These are phyloP conservation scores for Capronia coronata DNA, from an alignment of 2,329 filamentous ascomycete genomes.

Conservation along the genomic window DNA sequence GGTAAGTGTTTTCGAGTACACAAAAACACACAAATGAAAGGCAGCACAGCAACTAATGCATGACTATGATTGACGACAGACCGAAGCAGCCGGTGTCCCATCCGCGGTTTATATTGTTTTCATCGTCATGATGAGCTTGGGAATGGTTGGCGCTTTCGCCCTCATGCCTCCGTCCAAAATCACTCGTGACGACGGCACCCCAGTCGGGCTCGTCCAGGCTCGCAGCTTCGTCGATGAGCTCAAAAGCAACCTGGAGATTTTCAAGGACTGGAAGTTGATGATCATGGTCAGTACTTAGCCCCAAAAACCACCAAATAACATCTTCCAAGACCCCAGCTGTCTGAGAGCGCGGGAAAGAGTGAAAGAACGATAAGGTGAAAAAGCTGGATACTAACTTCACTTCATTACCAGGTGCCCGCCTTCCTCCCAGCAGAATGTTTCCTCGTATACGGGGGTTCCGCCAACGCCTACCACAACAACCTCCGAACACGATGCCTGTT, in stretches of 20 bases:
- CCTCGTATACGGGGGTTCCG: slow-evolving; percentile 34
- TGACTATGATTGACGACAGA: too few species aligned
- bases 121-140: slow-evolving; percentile 9
- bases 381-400: too few species aligned
- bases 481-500: slow-evolving; percentile 30
- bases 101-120: slow-evolving; percentile 9
- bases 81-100: slow-evolving; percentile 8
- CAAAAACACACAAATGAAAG: too few species aligned
- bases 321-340: too few species aligned
- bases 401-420: slow-evolving; percentile 18
- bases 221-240: slow-evolving; percentile 30
- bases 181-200: slow-evolving; percentile 20
- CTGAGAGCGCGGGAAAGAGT: too few species aligned
- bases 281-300: slow-evolving; percentile 30
- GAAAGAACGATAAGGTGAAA: too few species aligned
- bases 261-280: slow-evolving; percentile 29
- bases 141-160: slow-evolving; percentile 3
- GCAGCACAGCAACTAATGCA: too few species aligned
- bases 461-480: slow-evolving; percentile 32
- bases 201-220: slow-evolving; percentile 29
- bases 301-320: too few species aligned
- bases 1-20: not conserved
- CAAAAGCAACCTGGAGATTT: slow-evolving; percentile 30
- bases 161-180: slow-evolving; percentile 7
- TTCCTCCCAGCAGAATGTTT: slow-evolving; percentile 31